phyloP scores from a whole-genome alignment of 148 eudicot species.

The Chenopodium album region DNA sequence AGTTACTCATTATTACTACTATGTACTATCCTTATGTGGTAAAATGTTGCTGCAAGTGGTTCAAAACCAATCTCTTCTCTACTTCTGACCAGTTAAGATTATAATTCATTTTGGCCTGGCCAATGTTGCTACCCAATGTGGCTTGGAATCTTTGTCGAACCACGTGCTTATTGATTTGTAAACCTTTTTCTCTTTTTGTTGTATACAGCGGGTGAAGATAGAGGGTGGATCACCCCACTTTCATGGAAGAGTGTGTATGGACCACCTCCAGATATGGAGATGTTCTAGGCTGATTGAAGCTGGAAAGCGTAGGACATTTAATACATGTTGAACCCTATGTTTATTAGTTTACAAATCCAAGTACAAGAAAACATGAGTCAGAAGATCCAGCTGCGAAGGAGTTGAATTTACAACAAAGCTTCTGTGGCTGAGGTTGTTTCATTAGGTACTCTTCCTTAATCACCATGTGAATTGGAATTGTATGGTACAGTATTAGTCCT shows the following conservation, averaged over 20 bases:
- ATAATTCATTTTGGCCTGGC: background rate
- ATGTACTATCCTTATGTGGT: background rate
- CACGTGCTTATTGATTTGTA: background rate
- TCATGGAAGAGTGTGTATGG: conserved; percentile 98
- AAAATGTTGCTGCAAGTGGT: background rate
- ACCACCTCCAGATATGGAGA: conserved; percentile 85
- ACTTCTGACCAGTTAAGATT: background rate
- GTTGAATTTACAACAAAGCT: background rate
- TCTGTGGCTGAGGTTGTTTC: background rate
- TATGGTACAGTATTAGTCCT: background rate
- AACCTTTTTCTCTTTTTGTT: background rate
- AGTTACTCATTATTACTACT: background rate
- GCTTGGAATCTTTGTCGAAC: conserved; percentile 5
- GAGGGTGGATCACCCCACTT: conserved; percentile 77
- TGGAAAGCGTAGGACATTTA: background rate
- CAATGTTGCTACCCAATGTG: background rate
- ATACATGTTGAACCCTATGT: background rate
- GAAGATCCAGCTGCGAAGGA: conserved; percentile 5
- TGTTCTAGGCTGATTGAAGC: conserved; percentile 48
- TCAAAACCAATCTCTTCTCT: background rate
- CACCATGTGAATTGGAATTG: background rate
- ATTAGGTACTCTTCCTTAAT: conserved; percentile 8
- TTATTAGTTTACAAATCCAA: background rate
- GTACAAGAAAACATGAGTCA: background rate
- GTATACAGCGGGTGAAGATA: conserved; percentile 54